These are phyloP conservation scores for Paraconiothyrium brasiliense DNA, from an alignment of 2,329 filamentous ascomycete species.

Conservation along the genomic window DNA sequence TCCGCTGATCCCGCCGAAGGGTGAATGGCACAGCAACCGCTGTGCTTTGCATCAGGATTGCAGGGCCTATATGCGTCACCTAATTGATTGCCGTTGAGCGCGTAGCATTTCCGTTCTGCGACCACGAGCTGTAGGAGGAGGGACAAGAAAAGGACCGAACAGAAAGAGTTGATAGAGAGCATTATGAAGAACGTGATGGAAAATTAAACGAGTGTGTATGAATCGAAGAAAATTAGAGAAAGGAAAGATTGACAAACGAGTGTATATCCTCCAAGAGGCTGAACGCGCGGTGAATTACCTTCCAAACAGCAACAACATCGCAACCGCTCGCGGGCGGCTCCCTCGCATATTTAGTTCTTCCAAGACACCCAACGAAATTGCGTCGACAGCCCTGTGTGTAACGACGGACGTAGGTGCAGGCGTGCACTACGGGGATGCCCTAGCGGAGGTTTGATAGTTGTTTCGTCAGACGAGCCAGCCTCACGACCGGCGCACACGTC, in stretches of 20 bases:
- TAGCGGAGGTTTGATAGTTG: slow-evolving; percentile 15
- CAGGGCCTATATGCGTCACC: slow-evolving; percentile 42
- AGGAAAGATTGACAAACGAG: background rate
- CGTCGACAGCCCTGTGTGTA: slow-evolving; percentile 6
- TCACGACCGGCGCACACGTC: background rate
- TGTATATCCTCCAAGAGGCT: slow-evolving; percentile 2
- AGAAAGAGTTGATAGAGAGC: slow-evolving; percentile 20
- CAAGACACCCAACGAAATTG: slow-evolving; percentile 10
- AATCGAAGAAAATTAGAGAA: background rate
- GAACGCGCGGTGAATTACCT: slow-evolving; percentile 6
- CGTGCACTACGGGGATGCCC: slow-evolving; percentile 12
- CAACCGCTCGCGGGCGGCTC: slow-evolving; percentile 5
- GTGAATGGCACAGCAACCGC: slow-evolving; percentile 46
- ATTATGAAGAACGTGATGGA: background rate
- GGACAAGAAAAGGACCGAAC: slow-evolving; percentile 23
- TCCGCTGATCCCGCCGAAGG: slow-evolving; percentile 33
- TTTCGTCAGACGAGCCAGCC: slow-evolving; percentile 6
- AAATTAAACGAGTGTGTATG: background rate
- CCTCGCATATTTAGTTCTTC: slow-evolving; percentile 10
- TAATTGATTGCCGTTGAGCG: slow-evolving; percentile 39
- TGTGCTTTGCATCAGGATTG: slow-evolving; percentile 39
- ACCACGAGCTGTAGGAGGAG: slow-evolving; percentile 28
- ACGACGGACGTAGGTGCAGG: slow-evolving; percentile 2
- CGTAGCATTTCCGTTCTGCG: slow-evolving; percentile 41
- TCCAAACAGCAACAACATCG: slow-evolving; percentile 7